A percentile compares a stretch with the other conserved stretches of the same genome.
Conservation (phyloP, 1,284 basidiomycete genomes). For the Baeospora myosura region DNA sequence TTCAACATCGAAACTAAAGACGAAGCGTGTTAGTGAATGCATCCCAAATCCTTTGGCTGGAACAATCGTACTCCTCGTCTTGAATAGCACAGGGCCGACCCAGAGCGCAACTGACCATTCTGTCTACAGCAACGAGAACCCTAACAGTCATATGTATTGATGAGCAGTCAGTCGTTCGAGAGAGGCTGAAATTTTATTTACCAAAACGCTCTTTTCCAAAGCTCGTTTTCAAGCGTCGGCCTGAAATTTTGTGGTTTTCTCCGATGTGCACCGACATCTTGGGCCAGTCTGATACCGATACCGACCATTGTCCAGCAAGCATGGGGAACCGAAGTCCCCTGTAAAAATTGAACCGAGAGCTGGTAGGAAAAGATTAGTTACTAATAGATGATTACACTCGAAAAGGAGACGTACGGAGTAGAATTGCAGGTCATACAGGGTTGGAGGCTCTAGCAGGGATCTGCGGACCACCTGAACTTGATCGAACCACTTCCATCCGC, state of each 20-base stretch:
- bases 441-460: constrained; percentile 41
- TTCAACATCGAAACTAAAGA: constrained; percentile 62
- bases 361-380: constrained; percentile 15
- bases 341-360: constrained; percentile 41
- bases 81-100: constrained; percentile 80
- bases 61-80: constrained; percentile 71
- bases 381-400: neutral
- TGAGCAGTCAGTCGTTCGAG: neutral
- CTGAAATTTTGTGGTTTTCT: constrained; percentile 29
- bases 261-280: constrained; percentile 63
- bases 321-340: constrained; percentile 60
- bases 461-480: constrained; percentile 49
- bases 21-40: constrained; percentile 1
- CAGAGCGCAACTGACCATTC: constrained; percentile 59
- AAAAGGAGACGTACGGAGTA: constrained; percentile 26
- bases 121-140: constrained; percentile 58
- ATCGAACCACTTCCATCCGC: constrained; percentile 72
- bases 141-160: constrained; percentile 24
- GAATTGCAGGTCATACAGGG: constrained; percentile 55
- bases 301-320: constrained; percentile 69
- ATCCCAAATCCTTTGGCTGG: neutral
- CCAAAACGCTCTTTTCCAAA: constrained; percentile 81
- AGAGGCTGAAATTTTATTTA: constrained; percentile 20
- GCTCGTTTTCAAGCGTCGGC: constrained; percentile 47
- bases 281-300: constrained; percentile 61